Percentiles rank a stretch among this genome's conserved stretches.
These are phyloP conservation scores for Camellia japonica DNA, from an alignment of 148 eudicot genomes.

Conservation along the genomic window DNA sequence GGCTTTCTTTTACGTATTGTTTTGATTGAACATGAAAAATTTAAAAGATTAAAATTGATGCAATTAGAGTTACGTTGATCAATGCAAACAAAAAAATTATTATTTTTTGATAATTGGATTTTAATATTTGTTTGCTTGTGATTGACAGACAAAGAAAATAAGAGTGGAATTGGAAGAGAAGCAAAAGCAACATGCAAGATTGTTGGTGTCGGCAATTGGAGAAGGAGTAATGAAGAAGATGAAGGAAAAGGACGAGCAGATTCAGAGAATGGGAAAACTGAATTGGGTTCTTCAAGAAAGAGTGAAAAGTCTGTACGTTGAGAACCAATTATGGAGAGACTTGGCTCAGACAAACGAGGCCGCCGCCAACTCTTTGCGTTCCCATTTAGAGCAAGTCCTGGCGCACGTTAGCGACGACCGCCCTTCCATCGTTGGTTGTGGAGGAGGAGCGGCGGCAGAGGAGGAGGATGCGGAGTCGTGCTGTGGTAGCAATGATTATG, in stretches of 20 bases:
- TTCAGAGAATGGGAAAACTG: conserved; percentile 25
- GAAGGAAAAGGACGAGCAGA: conserved; percentile 37
- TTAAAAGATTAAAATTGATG: no score
- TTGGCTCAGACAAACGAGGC: conserved; percentile 40
- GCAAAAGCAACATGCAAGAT: conserved; percentile 31
- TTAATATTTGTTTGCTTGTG: not conserved
- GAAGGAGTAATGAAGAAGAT: conserved; percentile 25
- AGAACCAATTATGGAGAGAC: conserved; percentile 31
- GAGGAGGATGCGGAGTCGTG: conserved; percentile 40
- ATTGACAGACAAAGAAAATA: conserved; percentile 30
- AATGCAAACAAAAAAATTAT: no score
- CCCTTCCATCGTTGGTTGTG: not conserved
- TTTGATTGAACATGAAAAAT: no score
- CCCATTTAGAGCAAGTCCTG: conserved; percentile 32
- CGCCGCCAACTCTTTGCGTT: conserved; percentile 33
- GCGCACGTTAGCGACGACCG: conserved; percentile 18
- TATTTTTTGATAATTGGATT: no score
- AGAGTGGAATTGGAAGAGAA: conserved; percentile 34
- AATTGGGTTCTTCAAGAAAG: conserved; percentile 31
- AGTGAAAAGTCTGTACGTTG: conserved; percentile 22
- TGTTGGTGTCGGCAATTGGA: conserved; percentile 23
- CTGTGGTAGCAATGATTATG: conserved; percentile 24
- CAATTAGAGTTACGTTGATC: no score
- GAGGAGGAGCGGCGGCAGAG: conserved; percentile 12
- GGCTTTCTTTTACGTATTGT: no score